Base-by-base conservation (phyloP, 1,284 basidiomycete species). In the Cystobasidium sp. region DNA sequence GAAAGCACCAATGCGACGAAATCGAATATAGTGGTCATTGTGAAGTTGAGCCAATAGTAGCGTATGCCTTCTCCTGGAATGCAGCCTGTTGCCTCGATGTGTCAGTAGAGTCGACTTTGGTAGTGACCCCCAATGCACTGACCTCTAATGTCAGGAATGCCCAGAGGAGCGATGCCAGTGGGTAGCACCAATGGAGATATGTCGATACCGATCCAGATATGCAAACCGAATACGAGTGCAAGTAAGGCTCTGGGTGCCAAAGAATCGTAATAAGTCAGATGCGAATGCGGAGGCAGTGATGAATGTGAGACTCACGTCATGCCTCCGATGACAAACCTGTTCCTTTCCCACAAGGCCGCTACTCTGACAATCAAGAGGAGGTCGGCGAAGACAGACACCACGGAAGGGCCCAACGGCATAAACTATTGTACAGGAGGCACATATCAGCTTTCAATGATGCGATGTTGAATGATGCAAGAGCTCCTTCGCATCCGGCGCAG, bases 81-180 rank as follows among this genome's bases (percentile, higher is more conserved):
- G 10, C 59, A 62, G 31, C 31, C 31, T 31, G 31, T 1, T 31
- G 31, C 31, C 31, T 2, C 31, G 31, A 5, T 31, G 31, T 31
- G 5, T 31, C 31, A 31, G 31, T 31, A 31, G 31, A 31, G 31
- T 31, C 31, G 31, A 31, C 31, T 31, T 31, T 31, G 31, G 31
- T 2, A 31, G 5, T 31, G 31, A 31, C 5, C 31, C 2, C 31
- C 2, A 31, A 31, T 5, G 31, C 5, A 31, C 31, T 31, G 31
- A 31, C 37, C 59, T 31, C 39, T n/a, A 2, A 62, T 37, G 59
- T 62, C 53, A 3, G 53, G 53, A 56, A 56, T 56, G n/a, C 22
- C 22, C 53, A 56, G 53, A 12, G 12, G 18, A 12, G 53, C 14
- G 12, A 56, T 24, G 18, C 53, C 53, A 22, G 53, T 20, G 3